phyloP scores from a whole-genome alignment of 768 basidiomycete species.

The Phylloporus arenicola region DNA sequence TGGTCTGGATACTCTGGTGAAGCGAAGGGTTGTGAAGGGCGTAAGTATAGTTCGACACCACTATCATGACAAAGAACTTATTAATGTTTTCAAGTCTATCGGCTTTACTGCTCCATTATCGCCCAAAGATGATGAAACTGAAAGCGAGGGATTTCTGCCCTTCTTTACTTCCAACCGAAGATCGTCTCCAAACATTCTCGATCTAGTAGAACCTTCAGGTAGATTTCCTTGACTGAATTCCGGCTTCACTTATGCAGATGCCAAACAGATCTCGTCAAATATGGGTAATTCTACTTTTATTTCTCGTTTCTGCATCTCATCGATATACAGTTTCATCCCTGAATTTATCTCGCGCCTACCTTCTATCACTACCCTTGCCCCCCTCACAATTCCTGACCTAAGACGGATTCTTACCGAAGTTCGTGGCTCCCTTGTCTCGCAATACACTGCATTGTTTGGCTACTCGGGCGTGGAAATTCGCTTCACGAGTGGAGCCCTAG shows the following conservation, averaged over 20 bases:
- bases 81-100: conserved; percentile 59
- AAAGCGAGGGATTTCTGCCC: conserved; percentile 38
- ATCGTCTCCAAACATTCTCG: conserved; percentile 49
- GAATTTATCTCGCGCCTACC: conserved; percentile 95
- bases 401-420: conserved; percentile 91
- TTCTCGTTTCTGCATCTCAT: conserved; percentile 3
- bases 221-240: conserved; percentile 10
- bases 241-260: neutral
- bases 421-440: conserved; percentile 83
- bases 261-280: conserved; percentile 70
- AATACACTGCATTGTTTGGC: conserved; percentile 80
- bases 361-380: conserved; percentile 78
- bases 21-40: conserved; percentile 75
- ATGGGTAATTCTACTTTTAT: conserved; percentile 46
- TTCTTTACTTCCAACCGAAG: conserved; percentile 78
- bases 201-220: conserved; percentile 70
- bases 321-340: conserved; percentile 68
- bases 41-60: conserved; percentile 48
- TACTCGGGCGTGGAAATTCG: conserved; percentile 82
- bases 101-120: conserved; percentile 67
- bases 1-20: conserved; percentile 79
- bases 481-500: conserved; percentile 76
- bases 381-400: conserved; percentile 75
- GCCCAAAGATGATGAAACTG: conserved; percentile 36
- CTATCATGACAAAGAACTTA: neutral